phyloP scores from a whole-genome alignment of 2,329 filamentous ascomycete genomes.

The Waltergamsia citrina region DNA sequence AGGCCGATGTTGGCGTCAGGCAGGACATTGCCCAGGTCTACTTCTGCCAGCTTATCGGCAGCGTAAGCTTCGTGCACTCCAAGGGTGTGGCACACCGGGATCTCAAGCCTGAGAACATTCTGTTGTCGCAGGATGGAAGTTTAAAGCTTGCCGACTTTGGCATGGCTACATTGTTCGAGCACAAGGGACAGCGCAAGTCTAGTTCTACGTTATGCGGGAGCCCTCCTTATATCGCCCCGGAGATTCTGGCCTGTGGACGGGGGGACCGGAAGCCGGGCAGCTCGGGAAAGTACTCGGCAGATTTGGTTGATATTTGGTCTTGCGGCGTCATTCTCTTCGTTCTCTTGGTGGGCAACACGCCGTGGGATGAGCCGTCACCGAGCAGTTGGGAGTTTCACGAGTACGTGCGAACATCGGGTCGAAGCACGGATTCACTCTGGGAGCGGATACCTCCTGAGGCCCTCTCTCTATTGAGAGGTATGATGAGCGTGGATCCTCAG shows the following conservation, averaged over 20 bases:
- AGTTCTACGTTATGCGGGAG: conserved; percentile 90
- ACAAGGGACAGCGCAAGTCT: conserved; percentile 72
- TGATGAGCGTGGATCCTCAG: conserved; percentile 73
- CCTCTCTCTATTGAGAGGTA: conserved; percentile 77
- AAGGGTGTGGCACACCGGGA: conserved; percentile 92
- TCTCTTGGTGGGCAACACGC: conserved; percentile 88
- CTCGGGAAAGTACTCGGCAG: conserved; percentile 57
- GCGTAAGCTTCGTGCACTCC: conserved; percentile 90
- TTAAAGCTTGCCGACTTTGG: conserved; percentile 96
- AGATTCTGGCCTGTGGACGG: conserved; percentile 57
- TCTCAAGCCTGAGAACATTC: conserved; percentile 90
- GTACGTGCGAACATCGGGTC: conserved; percentile 71
- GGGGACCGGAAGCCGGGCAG: conserved; percentile 35
- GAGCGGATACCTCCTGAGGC: conserved; percentile 62
- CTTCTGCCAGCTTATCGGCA: conserved; percentile 83
- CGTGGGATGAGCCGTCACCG: conserved; percentile 87
- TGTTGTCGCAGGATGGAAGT: conserved; percentile 74
- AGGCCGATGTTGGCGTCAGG: conserved; percentile 90
- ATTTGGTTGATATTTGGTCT: conserved; percentile 90
- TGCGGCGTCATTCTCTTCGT: conserved; percentile 98
- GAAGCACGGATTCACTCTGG: conserved; percentile 81
- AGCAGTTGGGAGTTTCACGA: conserved; percentile 87
- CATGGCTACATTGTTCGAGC: conserved; percentile 86
- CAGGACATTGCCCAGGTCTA: conserved; percentile 95
- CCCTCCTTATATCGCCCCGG: conserved; percentile 93